Evolutionary conservation across 345 rosid genomes (phyloP), one percentile per base, ranked within the genome.

Genomic region (Noccaea caerulescens): DNA sequence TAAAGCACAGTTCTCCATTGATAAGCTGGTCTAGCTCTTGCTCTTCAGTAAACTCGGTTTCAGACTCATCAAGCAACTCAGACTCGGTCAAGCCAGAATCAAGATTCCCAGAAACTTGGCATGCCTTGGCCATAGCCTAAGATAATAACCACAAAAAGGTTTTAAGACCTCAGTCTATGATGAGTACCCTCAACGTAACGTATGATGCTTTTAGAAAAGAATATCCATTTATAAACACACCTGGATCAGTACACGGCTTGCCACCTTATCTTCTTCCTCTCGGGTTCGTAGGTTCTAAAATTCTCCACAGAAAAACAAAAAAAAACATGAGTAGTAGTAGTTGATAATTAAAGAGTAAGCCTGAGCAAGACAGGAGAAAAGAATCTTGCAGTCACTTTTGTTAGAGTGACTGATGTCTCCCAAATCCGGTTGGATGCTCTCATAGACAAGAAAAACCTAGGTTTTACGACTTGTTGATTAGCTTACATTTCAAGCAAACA

Each of bases 91-190:
- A 85, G 49, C 85, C 84, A 61, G 88, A 72, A 56, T 52, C 79
- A 64, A 76, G 78, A 44, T 82, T 50, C 55, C 82, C 80, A 52
- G 85, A 71, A 41, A 89, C 86, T 75, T 81, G 80, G 85, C 98
- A 88, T 37, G 87, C 94, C 75, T 82, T 79, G 71, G 96, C 96
- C 75, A 93, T 80, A 3, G 92, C 98, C 97, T 93, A 74, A 3
- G 77, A 71, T 51, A 76, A 44, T 55, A 64, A 76, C 58, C 57
- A 51, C 9, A 12, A 50, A 34, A 71, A 45, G 37, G 52, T 41
- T 30, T 10, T 18, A 23, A 37, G 20, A 55, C 37, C 8, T 56
- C 8, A 72, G 27, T 11, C 62, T 1, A 5, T 51, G 75, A 20
- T 7, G 6, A 51, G 45, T 51, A 38, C 23, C 43, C 39, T 70